Conservation (phyloP, 2,329 filamentous ascomycete species). For the Aureobasidium uvarum region DNA sequence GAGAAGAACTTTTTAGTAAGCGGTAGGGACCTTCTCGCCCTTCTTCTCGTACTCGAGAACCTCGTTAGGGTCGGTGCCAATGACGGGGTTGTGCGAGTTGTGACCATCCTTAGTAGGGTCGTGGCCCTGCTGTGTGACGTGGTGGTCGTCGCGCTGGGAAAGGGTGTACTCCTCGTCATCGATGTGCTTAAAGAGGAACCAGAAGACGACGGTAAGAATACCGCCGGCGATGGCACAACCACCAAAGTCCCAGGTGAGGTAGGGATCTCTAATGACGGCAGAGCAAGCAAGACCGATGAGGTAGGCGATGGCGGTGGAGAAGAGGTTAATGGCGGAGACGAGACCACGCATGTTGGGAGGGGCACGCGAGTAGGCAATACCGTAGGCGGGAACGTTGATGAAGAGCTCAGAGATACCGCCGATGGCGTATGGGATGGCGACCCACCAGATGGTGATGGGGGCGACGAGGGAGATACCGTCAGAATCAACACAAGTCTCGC, state of each 20-base stretch:
- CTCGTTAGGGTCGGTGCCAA: constrained; percentile 21
- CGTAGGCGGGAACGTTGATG: constrained; percentile 48
- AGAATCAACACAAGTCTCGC: constrained; percentile 38
- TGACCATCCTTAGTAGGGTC: constrained; percentile 26
- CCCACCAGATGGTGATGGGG: constrained; percentile 47
- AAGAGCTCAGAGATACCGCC: constrained; percentile 44
- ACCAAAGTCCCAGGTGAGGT: constrained; percentile 51
- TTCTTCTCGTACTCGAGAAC: constrained; percentile 27
- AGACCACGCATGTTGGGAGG: constrained; percentile 47
- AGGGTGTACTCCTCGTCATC: constrained; percentile 36
- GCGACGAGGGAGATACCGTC: constrained; percentile 38
- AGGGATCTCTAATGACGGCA: constrained; percentile 46
- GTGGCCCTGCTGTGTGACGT: constrained; percentile 27
- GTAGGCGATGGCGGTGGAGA: constrained; percentile 43
- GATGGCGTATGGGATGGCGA: constrained; percentile 42
- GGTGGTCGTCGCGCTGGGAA: constrained; percentile 28
- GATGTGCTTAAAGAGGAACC: constrained; percentile 47
- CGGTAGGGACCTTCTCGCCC: constrained; percentile 22
- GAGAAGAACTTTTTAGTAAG: neutral
- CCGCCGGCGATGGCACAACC: constrained; percentile 52
- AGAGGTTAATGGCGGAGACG: constrained; percentile 45
- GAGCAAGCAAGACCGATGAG: constrained; percentile 40
- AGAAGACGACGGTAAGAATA: constrained; percentile 51
- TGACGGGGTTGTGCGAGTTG: constrained; percentile 28
- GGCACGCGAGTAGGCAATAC: constrained; percentile 46